Base-by-base conservation (phyloP, 495 filamentous ascomycete genomes). In the Trichoderma orchidacearum region DNA sequence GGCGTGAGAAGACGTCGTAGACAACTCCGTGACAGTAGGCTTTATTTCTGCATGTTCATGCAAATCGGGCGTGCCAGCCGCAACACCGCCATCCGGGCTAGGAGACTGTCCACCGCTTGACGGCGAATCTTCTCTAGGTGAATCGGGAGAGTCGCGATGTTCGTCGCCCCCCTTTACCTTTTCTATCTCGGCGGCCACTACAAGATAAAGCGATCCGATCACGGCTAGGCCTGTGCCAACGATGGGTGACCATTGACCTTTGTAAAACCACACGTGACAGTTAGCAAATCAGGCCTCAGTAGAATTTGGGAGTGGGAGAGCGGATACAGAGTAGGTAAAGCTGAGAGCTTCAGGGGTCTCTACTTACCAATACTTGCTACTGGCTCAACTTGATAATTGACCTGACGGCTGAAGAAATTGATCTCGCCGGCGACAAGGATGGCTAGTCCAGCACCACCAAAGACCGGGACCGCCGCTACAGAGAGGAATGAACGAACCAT, bases 181-280 rank as follows among this genome's bases (percentile, higher is more conserved):
- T 3, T 48, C 21, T 17, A 48, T 13, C 23, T 48, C 41, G 8
- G 18, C 61, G 13, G 72, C 71, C 3, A 78, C 57, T 5, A 77
- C 57, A 53, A 82, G 56, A 58, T 80, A 80, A 0, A 80, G 60
- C 12, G 80, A 82, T 13, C 81, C 80, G 13, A 78, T 36, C 0
- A 69, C 70, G n/a, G 76, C 79, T 5, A 84, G 66, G 1, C 59
- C 72, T 3, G 78, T 77, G 48, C 76, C 80, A 41, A 73, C 74
- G 36, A 83, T 70, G 0, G 78, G 78, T 9, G 73, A 73, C 81
- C 80, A 84, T 66, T 83, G 77, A 17, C 73, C 70, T 72, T 59
- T 53, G 23, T 58, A 21, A 8, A 2, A 41, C 1, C n/a, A 41
- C n/a, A 41, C 21, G 2, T 41, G n/a, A 8, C 8, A 17, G 36